Percentiles rank a stretch among this genome's conserved stretches.
Evolutionary conservation across 2,329 filamentous ascomycete species (phyloP).

Genomic region (Cephalotrichum gorgonifer): DNA sequence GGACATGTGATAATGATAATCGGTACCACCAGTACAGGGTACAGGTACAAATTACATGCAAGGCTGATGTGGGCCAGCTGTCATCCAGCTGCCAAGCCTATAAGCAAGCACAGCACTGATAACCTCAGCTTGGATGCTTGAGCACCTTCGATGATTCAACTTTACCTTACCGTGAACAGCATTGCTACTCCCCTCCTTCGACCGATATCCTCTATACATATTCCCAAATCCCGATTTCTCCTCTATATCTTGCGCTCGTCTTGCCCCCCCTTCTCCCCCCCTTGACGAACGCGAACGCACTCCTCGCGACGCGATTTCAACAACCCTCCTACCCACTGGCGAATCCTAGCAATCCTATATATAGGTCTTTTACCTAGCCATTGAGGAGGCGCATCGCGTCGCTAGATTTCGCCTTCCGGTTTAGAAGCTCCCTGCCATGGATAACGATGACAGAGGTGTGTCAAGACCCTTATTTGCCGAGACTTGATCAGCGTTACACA

Average conservation of each 20-base stretch:
- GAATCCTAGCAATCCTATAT: neutral
- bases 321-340: neutral
- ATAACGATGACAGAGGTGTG: conserved; percentile 18
- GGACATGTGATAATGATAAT: too few species aligned
- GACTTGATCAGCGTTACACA: neutral
- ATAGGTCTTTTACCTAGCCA: neutral
- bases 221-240: too few species aligned
- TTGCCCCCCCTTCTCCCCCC: too few species aligned
- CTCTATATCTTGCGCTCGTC: too few species aligned
- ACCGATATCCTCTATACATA: too few species aligned
- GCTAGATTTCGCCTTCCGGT: neutral
- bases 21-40: too few species aligned
- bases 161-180: neutral
- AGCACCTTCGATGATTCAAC: neutral
- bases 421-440: conserved; percentile 11
- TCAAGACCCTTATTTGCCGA: neutral
- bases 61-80: neutral
- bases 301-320: neutral
- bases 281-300: neutral
- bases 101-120: neutral
- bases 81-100: neutral
- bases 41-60: too few species aligned
- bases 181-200: too few species aligned
- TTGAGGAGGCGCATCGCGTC: neutral
- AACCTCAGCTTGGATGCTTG: neutral